A percentile compares a stretch with the other conserved stretches of the same genome.
Conservation (phyloP, 2,329 filamentous ascomycete species). For the Fusarium foetens region DNA sequence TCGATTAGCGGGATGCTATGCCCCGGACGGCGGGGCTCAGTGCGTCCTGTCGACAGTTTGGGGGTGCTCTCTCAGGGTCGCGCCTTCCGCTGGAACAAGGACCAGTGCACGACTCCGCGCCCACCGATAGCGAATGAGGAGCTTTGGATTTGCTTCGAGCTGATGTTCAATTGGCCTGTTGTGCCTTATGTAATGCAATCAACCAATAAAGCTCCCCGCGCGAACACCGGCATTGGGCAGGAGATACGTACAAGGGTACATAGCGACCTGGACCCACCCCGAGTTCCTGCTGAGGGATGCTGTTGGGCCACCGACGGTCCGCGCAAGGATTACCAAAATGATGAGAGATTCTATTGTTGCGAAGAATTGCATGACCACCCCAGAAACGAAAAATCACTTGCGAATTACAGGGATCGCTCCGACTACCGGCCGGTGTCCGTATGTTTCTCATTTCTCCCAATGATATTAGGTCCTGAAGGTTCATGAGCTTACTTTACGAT, state of each 20-base stretch:
- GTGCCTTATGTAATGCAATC: background rate
- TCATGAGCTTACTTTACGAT: slow-evolving; percentile 29
- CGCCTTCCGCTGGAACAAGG: slow-evolving; percentile 27
- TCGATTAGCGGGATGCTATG: slow-evolving; percentile 47
- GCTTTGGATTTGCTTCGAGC: slow-evolving; percentile 39
- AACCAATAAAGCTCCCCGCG: slow-evolving; percentile 32
- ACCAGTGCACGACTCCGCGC: slow-evolving; percentile 37
- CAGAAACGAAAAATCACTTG: background rate
- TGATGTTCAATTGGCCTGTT: slow-evolving; percentile 20
- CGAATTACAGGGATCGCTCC: slow-evolving; percentile 28
- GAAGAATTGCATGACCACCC: slow-evolving; percentile 30
- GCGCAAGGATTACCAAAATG: slow-evolving; percentile 29
- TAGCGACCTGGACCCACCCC: slow-evolving; percentile 39
- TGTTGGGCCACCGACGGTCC: slow-evolving; percentile 46
- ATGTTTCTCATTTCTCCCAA: slow-evolving; percentile 8
- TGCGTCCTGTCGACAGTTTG: slow-evolving; percentile 23
- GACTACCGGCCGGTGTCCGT: slow-evolving; percentile 45
- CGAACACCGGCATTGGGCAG: slow-evolving; percentile 30
- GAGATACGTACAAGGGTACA: slow-evolving; percentile 24
- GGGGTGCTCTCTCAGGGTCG: slow-evolving; percentile 37
- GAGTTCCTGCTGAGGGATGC: slow-evolving; percentile 44
- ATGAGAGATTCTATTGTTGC: slow-evolving; percentile 22
- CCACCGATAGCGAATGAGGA: slow-evolving; percentile 43
- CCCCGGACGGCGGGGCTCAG: slow-evolving; percentile 45
- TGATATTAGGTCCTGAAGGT: background rate